Conservation (phyloP, 805 yeast genomes). For the Lipomyces sp. region DNA sequence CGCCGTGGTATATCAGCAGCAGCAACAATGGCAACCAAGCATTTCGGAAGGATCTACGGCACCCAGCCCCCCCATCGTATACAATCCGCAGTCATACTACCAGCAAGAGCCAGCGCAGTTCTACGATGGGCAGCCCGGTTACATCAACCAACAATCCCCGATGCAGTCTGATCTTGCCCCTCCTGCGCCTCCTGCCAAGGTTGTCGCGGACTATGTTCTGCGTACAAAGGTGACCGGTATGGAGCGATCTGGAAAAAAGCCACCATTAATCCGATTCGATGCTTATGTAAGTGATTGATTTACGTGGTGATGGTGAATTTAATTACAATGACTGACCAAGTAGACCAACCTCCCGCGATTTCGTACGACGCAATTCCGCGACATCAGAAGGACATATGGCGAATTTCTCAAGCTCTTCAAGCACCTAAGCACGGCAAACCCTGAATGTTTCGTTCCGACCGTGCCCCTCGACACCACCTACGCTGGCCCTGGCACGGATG, state of each 20-base stretch:
- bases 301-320: background rate
- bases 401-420: slow-evolving; percentile 79
- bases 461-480: slow-evolving; percentile 76
- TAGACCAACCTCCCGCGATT: slow-evolving; percentile 72
- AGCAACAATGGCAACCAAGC: background rate
- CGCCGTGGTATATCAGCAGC: background rate
- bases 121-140: slow-evolving; percentile 18
- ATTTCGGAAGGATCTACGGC: background rate
- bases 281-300: slow-evolving; percentile 46
- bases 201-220: slow-evolving; percentile 50
- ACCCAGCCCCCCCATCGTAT: background rate
- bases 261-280: slow-evolving; percentile 80
- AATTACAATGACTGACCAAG: background rate
- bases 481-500: slow-evolving; percentile 83
- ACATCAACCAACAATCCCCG: slow-evolving; percentile 17
- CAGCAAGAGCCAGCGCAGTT: slow-evolving; percentile 17
- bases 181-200: slow-evolving; percentile 12
- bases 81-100: slow-evolving; percentile 21
- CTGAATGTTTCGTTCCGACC: slow-evolving; percentile 92
- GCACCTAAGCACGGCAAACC: slow-evolving; percentile 77
- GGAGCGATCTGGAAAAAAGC: slow-evolving; percentile 73
- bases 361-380: slow-evolving; percentile 70
- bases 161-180: slow-evolving; percentile 19
- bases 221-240: slow-evolving; percentile 58
- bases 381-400: slow-evolving; percentile 75